Percentiles rank a stretch among this genome's conserved stretches.
Conservation (phyloP, 2,329 filamentous ascomycete genomes). For the Paramyrothecium sp. region DNA sequence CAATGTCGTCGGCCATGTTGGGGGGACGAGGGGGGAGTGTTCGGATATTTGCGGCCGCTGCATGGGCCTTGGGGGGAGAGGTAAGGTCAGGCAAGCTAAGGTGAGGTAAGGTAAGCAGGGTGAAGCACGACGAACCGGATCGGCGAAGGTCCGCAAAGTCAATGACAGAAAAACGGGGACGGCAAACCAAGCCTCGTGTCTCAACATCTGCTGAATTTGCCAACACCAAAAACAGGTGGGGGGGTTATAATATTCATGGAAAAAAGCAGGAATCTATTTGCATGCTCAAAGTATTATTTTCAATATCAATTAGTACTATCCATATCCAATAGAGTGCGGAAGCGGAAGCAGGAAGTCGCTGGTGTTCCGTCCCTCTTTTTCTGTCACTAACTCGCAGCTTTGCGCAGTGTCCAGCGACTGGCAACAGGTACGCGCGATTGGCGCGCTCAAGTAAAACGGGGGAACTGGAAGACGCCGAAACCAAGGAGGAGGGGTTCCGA, state of each 20-base stretch:
- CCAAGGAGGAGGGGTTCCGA: neutral
- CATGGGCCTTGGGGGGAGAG: neutral
- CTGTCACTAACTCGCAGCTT: no score
- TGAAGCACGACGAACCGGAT: neutral
- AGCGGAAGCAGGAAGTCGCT: no score
- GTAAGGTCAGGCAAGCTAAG: neutral
- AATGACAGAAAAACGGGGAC: neutral
- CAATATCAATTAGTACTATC: no score
- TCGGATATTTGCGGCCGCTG: neutral
- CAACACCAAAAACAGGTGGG: no score
- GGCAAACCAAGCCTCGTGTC: no score
- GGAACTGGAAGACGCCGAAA: neutral
- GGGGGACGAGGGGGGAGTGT: neutral
- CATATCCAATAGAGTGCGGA: no score
- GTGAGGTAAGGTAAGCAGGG: neutral
- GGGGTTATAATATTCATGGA: no score
- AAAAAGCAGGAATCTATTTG: no score
- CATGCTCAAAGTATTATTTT: no score
- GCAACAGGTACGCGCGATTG: neutral
- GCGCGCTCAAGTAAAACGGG: neutral
- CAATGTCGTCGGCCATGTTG: conserved; percentile 66
- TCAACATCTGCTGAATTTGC: no score
- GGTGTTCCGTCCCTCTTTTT: no score
- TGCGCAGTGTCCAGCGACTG: neutral
- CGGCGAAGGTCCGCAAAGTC: neutral